Evolutionary conservation across 2,329 filamentous ascomycete genomes (phyloP).

Genomic region (Dactylella cylindrospora): DNA sequence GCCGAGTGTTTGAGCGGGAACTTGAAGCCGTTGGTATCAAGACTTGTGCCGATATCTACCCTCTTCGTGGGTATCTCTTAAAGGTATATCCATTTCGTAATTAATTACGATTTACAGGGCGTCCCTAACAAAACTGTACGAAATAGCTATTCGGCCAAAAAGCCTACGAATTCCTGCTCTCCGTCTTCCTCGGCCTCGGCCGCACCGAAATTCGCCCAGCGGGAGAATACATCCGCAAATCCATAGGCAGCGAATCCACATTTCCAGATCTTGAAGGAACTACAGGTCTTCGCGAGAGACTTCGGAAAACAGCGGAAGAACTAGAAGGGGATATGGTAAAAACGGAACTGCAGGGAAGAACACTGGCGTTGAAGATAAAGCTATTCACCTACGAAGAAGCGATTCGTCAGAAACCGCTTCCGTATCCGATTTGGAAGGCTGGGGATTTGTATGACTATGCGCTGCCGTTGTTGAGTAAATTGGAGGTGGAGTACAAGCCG

Average conservation of each 20-base stretch:
- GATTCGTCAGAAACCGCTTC: conserved; percentile 75
- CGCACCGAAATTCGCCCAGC: conserved; percentile 81
- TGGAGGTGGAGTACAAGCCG: conserved; percentile 53
- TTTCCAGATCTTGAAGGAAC: conserved; percentile 77
- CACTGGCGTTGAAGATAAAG: conserved; percentile 87
- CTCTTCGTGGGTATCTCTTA: conserved; percentile 68
- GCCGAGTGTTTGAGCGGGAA: conserved; percentile 87
- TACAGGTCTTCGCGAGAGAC: conserved; percentile 69
- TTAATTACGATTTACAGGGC: no score
- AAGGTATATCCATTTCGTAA: conserved; percentile 19
- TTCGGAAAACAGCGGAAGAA: conserved; percentile 78
- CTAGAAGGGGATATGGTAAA: conserved; percentile 80
- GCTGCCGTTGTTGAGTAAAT: conserved; percentile 77
- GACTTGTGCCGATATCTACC: conserved; percentile 84
- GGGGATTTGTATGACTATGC: conserved; percentile 82
- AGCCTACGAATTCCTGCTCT: conserved; percentile 80
- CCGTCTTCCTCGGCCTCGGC: conserved; percentile 81
- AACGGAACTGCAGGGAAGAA: conserved; percentile 84
- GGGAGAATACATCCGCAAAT: conserved; percentile 88
- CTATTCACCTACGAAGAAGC: conserved; percentile 90
- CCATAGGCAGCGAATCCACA: conserved; percentile 88
- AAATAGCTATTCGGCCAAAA: conserved; percentile 82
- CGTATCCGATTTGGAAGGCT: conserved; percentile 69
- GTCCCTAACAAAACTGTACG: no score
- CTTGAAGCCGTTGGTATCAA: conserved; percentile 82